Evolutionary conservation across 2,329 filamentous ascomycete species (phyloP).

Genomic region (Pseudopyricularia cyperi): DNA sequence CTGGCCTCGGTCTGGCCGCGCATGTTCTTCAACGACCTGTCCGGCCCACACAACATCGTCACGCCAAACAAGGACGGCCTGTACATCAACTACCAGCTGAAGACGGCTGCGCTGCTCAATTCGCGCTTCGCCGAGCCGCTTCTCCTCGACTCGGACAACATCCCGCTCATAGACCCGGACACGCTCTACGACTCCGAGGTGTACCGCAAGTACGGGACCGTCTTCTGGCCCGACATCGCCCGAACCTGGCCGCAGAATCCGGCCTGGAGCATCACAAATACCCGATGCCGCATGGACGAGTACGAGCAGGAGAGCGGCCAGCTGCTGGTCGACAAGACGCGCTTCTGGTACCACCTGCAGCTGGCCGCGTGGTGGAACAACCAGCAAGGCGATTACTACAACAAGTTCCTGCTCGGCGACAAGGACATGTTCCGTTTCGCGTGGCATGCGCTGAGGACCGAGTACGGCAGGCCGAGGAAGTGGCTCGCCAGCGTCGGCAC

Average conservation of each 20-base stretch:
- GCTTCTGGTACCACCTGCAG: slow-evolving; percentile 22
- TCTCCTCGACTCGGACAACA: slow-evolving; percentile 21
- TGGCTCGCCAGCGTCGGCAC: slow-evolving; percentile 18
- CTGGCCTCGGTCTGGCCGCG: slow-evolving; percentile 9
- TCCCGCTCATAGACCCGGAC: slow-evolving; percentile 11
- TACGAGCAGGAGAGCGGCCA: slow-evolving; percentile 21
- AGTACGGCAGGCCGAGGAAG: slow-evolving; percentile 14
- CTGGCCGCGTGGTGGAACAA: slow-evolving; percentile 19
- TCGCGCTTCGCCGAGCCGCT: slow-evolving; percentile 20
- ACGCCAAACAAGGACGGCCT: slow-evolving; percentile 20
- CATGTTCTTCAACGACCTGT: slow-evolving; percentile 16
- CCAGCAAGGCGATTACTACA: slow-evolving; percentile 11
- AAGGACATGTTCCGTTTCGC: slow-evolving; percentile 21
- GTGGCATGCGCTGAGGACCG: slow-evolving; percentile 19
- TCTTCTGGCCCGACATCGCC: slow-evolving; percentile 23
- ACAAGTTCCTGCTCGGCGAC: slow-evolving; percentile 19
- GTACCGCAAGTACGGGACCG: slow-evolving; percentile 14
- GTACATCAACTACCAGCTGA: slow-evolving; percentile 17
- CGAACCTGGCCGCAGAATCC: slow-evolving; percentile 14
- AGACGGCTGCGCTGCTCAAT: slow-evolving; percentile 19
- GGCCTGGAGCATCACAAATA: slow-evolving; percentile 21
- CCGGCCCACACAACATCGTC: slow-evolving; percentile 14
- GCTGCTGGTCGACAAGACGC: slow-evolving; percentile 19
- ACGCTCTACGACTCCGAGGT: slow-evolving; percentile 13
- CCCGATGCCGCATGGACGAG: slow-evolving; percentile 18